phyloP scores from a whole-genome alignment of 2,329 filamentous ascomycete species.

The Colletotrichum sp. region DNA sequence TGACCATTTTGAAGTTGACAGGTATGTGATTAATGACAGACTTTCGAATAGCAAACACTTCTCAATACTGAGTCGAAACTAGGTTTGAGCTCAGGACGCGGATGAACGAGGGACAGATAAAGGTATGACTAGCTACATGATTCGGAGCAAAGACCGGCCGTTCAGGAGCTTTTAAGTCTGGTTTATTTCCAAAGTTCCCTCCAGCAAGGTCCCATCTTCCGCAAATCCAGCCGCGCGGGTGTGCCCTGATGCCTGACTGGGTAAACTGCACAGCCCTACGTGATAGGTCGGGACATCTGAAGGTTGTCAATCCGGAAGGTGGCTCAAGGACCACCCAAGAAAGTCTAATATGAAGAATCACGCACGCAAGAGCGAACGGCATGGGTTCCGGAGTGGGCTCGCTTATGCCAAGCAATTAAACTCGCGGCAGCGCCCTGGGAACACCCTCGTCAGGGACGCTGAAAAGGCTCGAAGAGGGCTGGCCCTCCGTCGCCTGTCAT shows the following conservation, averaged over 20 bases:
- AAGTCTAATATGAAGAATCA: not conserved
- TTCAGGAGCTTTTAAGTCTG: not conserved
- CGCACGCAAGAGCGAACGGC: not conserved
- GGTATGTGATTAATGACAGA: not conserved
- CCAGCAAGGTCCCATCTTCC: not conserved
- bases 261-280: not conserved
- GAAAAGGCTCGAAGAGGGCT: not conserved
- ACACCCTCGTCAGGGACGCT: not conserved
- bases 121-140: not conserved
- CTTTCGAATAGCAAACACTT: not conserved
- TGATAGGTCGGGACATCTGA: slow-evolving; percentile 6
- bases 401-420: not conserved
- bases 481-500: not conserved
- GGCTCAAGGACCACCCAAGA: not conserved
- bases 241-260: not conserved
- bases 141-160: not conserved
- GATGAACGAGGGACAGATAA: not conserved
- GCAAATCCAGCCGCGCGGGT: not conserved
- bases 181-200: not conserved
- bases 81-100: not conserved
- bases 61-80: not conserved
- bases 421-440: not conserved
- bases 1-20: slow-evolving; percentile 8
- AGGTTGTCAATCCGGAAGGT: not conserved
- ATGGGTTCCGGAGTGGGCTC: not conserved